These are phyloP conservation scores for Fusarium circinatum DNA, from an alignment of 2,329 filamentous ascomycete genomes.

Conservation along the genomic window DNA sequence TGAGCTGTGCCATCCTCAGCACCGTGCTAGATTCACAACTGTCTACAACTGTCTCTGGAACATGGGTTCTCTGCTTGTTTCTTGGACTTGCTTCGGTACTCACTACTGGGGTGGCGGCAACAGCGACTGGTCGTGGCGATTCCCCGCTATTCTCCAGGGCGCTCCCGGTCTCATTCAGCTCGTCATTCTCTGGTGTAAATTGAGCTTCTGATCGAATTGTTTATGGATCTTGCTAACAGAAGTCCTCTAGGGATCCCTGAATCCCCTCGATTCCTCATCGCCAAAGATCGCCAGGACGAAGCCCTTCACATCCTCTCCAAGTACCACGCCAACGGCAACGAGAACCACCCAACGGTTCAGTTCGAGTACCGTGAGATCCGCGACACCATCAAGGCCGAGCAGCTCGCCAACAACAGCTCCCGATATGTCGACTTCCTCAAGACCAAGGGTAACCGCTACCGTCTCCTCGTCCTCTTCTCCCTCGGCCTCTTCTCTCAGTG, in stretches of 20 bases:
- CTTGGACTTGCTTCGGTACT: slow-evolving; percentile 72
- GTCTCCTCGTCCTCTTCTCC: slow-evolving; percentile 69
- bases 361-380: slow-evolving; percentile 75
- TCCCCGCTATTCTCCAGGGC: slow-evolving; percentile 71
- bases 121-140: slow-evolving; percentile 74
- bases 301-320: slow-evolving; percentile 69
- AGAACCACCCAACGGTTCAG: slow-evolving; percentile 68
- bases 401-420: slow-evolving; percentile 57
- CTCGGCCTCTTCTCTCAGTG: slow-evolving; percentile 75
- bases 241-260: slow-evolving; percentile 61
- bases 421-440: slow-evolving; percentile 70
- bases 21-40: slow-evolving; percentile 72
- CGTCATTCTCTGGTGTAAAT: slow-evolving; percentile 65
- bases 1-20: slow-evolving; percentile 75
- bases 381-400: slow-evolving; percentile 69
- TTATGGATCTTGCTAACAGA: not conserved
- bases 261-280: slow-evolving; percentile 72
- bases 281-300: slow-evolving; percentile 71
- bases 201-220: rapidly evolving
- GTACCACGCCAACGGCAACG: slow-evolving; percentile 71
- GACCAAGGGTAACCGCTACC: slow-evolving; percentile 72
- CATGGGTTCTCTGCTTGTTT: slow-evolving; percentile 67
- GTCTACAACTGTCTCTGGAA: slow-evolving; percentile 78
- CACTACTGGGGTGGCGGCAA: slow-evolving; percentile 55
- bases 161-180: slow-evolving; percentile 71